A percentile compares a stretch with the other conserved stretches of the same genome.
Evolutionary conservation across 495 filamentous ascomycete genomes (phyloP).

Genomic region (Emericellopsis terricola): DNA sequence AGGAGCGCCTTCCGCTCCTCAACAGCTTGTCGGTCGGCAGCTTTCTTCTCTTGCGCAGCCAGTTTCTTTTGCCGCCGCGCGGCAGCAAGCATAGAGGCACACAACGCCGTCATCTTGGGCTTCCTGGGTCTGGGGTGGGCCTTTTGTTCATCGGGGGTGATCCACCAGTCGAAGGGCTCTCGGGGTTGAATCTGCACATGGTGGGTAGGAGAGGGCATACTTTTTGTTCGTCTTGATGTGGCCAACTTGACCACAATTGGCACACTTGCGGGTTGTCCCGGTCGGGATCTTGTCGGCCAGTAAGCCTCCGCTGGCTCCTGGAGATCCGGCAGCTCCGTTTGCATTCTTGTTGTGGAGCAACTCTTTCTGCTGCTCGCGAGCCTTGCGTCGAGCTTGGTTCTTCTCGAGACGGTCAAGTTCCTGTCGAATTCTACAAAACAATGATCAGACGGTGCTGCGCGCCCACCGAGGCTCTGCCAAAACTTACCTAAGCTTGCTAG

Average conservation of each 20-base stretch:
- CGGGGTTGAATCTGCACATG: too few species aligned
- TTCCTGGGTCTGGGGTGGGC: too few species aligned
- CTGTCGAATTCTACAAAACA: constrained; percentile 36
- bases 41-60: too few species aligned
- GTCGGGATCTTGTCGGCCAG: constrained; percentile 27
- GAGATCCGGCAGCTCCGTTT: constrained; percentile 23
- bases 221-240: constrained; percentile 99
- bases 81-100: too few species aligned
- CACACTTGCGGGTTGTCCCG: constrained; percentile 81
- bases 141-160: too few species aligned
- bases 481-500: constrained; percentile 15
- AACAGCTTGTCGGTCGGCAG: too few species aligned
- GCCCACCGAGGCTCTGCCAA: too few species aligned
- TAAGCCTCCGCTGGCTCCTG: constrained; percentile 21
- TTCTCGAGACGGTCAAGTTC: constrained; percentile 70
- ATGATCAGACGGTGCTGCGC: too few species aligned
- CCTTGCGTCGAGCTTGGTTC: constrained; percentile 80
- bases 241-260: constrained; percentile 86
- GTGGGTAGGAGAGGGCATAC: constrained; percentile 23
- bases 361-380: constrained; percentile 79
- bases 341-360: constrained; percentile 21
- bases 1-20: too few species aligned
- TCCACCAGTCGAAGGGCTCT: constrained; percentile 2
- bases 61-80: too few species aligned
- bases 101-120: too few species aligned